phyloP scores from a whole-genome alignment of 2,329 filamentous ascomycete genomes.

The Pezicula carpinea region DNA sequence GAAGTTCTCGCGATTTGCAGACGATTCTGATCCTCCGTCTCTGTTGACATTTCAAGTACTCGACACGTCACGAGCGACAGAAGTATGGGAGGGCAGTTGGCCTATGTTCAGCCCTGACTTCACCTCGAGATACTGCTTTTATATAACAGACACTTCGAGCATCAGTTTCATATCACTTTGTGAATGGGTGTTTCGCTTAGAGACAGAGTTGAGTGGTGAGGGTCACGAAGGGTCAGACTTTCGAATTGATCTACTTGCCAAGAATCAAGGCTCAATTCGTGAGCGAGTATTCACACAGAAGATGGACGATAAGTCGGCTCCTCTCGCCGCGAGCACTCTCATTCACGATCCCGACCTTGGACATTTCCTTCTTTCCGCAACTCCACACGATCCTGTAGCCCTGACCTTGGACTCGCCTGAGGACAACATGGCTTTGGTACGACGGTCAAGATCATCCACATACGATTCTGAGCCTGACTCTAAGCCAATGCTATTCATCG shows the following conservation, averaged over 20 bases:
- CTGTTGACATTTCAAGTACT: slow-evolving; percentile 59
- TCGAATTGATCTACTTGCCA: slow-evolving; percentile 54
- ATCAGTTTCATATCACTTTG: slow-evolving; percentile 56
- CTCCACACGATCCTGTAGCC: slow-evolving; percentile 51
- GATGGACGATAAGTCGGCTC: slow-evolving; percentile 37
- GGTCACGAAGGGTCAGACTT: slow-evolving; percentile 55
- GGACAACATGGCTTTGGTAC: slow-evolving; percentile 41
- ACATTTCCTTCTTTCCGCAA: slow-evolving; percentile 58
- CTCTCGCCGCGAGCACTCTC: slow-evolving; percentile 48
- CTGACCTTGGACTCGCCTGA: slow-evolving; percentile 58
- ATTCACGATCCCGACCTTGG: slow-evolving; percentile 59
- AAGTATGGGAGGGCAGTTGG: slow-evolving; percentile 54
- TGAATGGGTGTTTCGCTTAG: slow-evolving; percentile 60
- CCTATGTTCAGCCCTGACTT: slow-evolving; percentile 58
- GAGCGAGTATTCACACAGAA: slow-evolving; percentile 54
- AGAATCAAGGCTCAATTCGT: slow-evolving; percentile 50
- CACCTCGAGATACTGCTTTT: slow-evolving; percentile 59
- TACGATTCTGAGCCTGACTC: slow-evolving; percentile 36
- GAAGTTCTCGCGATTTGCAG: slow-evolving; percentile 35
- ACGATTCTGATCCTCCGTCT: slow-evolving; percentile 37
- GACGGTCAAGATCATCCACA: slow-evolving; percentile 39
- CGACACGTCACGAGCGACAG: slow-evolving; percentile 51
- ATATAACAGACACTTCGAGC: slow-evolving; percentile 55
- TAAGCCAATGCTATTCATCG: slow-evolving; percentile 48
- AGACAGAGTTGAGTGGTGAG: slow-evolving; percentile 52